A percentile compares a stretch with the other conserved stretches of the same genome.
These are phyloP conservation scores for Thielaviopsis musarum DNA, from an alignment of 2,329 filamentous ascomycete species.

Conservation along the genomic window DNA sequence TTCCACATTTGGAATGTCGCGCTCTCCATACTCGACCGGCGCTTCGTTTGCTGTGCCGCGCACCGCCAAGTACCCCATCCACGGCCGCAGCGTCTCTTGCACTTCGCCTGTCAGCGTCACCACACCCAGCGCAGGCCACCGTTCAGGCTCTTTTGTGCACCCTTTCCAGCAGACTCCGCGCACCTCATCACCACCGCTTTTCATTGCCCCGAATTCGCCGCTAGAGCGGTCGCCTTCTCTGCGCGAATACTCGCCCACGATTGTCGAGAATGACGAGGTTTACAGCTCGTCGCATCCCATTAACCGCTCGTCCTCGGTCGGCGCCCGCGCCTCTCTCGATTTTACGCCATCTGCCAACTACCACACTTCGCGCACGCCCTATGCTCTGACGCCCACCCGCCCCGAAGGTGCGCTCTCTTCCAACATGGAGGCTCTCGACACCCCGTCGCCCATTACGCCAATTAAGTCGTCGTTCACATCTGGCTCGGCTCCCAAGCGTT, in stretches of 20 bases:
- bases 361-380: slow-evolving; percentile 21
- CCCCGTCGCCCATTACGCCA: slow-evolving; percentile 15
- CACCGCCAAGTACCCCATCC: slow-evolving; percentile 28
- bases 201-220: neutral
- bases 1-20: slow-evolving; percentile 2
- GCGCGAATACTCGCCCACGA: slow-evolving; percentile 39
- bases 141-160: slow-evolving; percentile 36
- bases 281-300: slow-evolving; percentile 3
- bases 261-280: slow-evolving; percentile 33
- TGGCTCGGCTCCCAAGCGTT: slow-evolving; percentile 36
- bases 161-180: slow-evolving; percentile 48
- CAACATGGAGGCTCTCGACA: slow-evolving; percentile 14
- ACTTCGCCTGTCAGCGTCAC: slow-evolving; percentile 36
- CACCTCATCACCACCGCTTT: slow-evolving; percentile 36
- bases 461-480: slow-evolving; percentile 22
- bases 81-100: slow-evolving; percentile 41
- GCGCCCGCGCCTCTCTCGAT: slow-evolving; percentile 6
- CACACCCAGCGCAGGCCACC: slow-evolving; percentile 20
- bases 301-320: slow-evolving; percentile 6
- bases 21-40: slow-evolving; percentile 3
- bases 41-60: slow-evolving; percentile 11
- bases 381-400: slow-evolving; percentile 25
- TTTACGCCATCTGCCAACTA: slow-evolving; percentile 15
- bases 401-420: slow-evolving; percentile 27
- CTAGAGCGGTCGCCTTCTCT: slow-evolving; percentile 16